These are phyloP conservation scores for Trichoderma hamatum DNA, from an alignment of 2,329 filamentous ascomycete species.

Conservation along the genomic window DNA sequence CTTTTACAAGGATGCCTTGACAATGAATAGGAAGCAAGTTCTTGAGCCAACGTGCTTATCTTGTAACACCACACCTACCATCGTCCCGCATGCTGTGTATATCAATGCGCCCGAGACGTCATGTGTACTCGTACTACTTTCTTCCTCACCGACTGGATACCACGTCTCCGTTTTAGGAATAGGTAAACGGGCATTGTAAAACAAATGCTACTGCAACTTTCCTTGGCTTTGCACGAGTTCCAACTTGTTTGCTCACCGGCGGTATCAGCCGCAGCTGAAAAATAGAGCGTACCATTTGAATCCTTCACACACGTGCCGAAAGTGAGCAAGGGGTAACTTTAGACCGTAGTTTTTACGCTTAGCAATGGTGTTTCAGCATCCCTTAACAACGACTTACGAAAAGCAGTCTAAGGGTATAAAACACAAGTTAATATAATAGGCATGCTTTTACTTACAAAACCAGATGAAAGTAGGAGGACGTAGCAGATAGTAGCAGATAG, in stretches of 20 bases:
- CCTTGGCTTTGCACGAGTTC: neutral
- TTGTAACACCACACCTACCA: neutral
- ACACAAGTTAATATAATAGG: neutral
- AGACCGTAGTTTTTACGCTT: neutral
- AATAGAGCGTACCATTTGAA: neutral
- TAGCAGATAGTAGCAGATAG: neutral
- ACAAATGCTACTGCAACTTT: neutral
- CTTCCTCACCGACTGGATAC: slow-evolving; percentile 11
- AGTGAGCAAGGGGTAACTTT: neutral
- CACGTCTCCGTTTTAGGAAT: neutral
- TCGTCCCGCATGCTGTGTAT: neutral
- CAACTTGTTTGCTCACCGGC: neutral
- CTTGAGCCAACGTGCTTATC: neutral
- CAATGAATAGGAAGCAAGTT: neutral
- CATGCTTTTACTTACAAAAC: neutral
- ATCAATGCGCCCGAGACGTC: neutral
- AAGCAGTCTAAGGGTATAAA: neutral
- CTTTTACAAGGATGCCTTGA: neutral
- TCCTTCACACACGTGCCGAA: neutral
- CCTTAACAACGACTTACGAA: neutral
- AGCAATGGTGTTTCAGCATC: neutral
- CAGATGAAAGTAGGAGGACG: neutral
- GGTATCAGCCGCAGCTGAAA: slow-evolving; percentile 20
- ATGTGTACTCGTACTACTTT: neutral
- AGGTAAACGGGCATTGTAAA: neutral